A percentile compares a stretch with the other conserved stretches of the same genome.
Conservation (phyloP, 352 stramenopile species). For the Pythium utonaiense region DNA sequence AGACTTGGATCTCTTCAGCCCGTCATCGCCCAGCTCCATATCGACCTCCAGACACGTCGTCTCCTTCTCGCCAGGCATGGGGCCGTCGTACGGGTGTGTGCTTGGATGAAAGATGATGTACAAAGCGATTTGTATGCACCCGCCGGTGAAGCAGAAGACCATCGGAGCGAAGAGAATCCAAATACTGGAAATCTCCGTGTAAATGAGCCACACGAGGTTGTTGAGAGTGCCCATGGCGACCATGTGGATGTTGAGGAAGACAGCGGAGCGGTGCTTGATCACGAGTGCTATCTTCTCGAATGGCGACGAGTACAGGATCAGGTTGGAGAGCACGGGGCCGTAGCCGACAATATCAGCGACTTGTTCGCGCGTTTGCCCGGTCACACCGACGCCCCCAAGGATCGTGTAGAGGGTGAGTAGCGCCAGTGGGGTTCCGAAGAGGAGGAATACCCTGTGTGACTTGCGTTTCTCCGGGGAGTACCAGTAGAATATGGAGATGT, state of each 20-base stretch:
- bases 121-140: slow-evolving; percentile 10
- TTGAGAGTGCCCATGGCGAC: slow-evolving; percentile 12
- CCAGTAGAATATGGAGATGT: slow-evolving; percentile 17
- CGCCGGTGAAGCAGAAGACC: slow-evolving; percentile 17
- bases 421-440: slow-evolving; percentile 7
- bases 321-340: slow-evolving; percentile 9
- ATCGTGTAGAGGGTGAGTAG: slow-evolving; percentile 8
- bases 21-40: slow-evolving; percentile 1
- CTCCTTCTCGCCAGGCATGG: neutral
- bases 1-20: neutral
- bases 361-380: slow-evolving; percentile 1
- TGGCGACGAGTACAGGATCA: slow-evolving; percentile 20
- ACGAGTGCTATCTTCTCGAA: slow-evolving; percentile 21
- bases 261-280: slow-evolving; percentile 18
- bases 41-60: neutral
- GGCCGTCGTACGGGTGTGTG: slow-evolving; percentile 8
- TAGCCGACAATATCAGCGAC: slow-evolving; percentile 18
- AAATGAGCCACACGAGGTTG: slow-evolving; percentile 20
- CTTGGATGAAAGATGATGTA: slow-evolving; percentile 18
- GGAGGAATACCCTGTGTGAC: slow-evolving; percentile 5
- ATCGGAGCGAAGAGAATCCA: slow-evolving; percentile 21
- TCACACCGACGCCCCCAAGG: slow-evolving; percentile 11
- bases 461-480: slow-evolving; percentile 10
- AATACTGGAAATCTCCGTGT: slow-evolving; percentile 11
- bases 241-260: slow-evolving; percentile 22